phyloP scores from a whole-genome alignment of 495 filamentous ascomycete genomes.

The Echria macrotheca region DNA sequence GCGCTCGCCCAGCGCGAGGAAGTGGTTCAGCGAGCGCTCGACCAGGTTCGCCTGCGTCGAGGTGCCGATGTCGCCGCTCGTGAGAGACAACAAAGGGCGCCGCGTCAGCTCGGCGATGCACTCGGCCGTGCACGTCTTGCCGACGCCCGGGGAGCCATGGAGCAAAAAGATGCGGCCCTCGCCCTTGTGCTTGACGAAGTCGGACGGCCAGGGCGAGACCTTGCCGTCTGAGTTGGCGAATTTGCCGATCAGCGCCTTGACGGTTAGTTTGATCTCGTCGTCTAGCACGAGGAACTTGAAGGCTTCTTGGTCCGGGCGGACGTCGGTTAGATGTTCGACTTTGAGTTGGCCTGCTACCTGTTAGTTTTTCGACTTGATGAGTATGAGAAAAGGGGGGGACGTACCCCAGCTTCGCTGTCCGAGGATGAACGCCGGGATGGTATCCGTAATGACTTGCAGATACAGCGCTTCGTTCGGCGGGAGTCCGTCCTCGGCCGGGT shows the following conservation, averaged over 20 bases:
- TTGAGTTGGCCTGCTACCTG: constrained; percentile 8
- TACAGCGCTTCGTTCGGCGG: constrained; percentile 28
- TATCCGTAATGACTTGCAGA: constrained; percentile 27
- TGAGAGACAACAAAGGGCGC: constrained; percentile 35
- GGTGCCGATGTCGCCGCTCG: constrained; percentile 34
- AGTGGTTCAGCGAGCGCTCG: constrained; percentile 35
- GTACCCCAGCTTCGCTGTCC: constrained; percentile 35
- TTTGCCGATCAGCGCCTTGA: constrained; percentile 38
- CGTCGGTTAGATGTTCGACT: constrained; percentile 15
- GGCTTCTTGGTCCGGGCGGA: constrained; percentile 23
- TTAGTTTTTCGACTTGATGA: not conserved
- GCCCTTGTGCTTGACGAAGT: constrained; percentile 44
- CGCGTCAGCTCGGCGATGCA: constrained; percentile 35
- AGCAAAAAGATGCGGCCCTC: constrained; percentile 48
- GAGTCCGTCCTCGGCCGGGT: constrained; percentile 22
- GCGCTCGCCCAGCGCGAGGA: constrained; percentile 35
- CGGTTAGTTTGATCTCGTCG: constrained; percentile 33
- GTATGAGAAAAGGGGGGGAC: not conserved
- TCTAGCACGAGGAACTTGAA: constrained; percentile 40
- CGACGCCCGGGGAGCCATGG: constrained; percentile 48
- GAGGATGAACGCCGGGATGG: constrained; percentile 35
- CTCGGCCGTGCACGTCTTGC: constrained; percentile 47
- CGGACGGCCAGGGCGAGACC: constrained; percentile 30
- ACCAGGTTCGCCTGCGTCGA: constrained; percentile 22
- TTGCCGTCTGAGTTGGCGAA: constrained; percentile 31